Evolutionary conservation across 164 flowering plant genomes (phyloP), one percentile per base, ranked within the genome.

Genomic region (Houttuynia cordata): DNA sequence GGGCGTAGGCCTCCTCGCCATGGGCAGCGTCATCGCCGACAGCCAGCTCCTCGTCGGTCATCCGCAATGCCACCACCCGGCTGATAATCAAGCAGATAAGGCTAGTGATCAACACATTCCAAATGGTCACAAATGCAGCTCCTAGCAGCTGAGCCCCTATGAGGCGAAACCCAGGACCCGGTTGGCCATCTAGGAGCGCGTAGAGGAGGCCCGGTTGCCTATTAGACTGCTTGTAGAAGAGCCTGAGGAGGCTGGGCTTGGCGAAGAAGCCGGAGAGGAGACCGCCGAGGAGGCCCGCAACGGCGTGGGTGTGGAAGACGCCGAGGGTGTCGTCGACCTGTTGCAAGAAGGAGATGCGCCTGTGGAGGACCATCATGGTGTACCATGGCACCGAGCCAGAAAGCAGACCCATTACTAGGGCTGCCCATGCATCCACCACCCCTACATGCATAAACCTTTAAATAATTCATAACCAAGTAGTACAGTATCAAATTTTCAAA

Each of bases 311-410:
- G 76, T 83, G 87, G 71, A 83, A 81, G 53, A 77, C 91, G 7
- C 75, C 88, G 9, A 83, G 45, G 18, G 91, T 81, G 74, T 85
- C 91, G 53, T 85, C 91, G 4, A 85, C 86, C 15, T 67, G 71
- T 23, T 80, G 86, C 67, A 81, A 74, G 68, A 85, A 70, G 10
- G 77, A 66, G n/a, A 67, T 70, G 62, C 62, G 71, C 63, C 62
- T 71, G 74, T 80, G 86, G 22, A 83, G 50, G 24, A 83, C 80
- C 89, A 83, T 83, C 89, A 80, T 81, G 19, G 88, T 83, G 81
- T 68, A 81, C 88, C 88, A 81, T 39, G 86, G 78, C 15, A 83
- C 22, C 23, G 74, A 63, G 20, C 85, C 86, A 0, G 86, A 72
- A 62, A 74, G 45, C 9, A 62, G n/a, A 1, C 88, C 86, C 88